phyloP scores from a whole-genome alignment of 441 rosid species.

The Bruguiera hainesii region DNA sequence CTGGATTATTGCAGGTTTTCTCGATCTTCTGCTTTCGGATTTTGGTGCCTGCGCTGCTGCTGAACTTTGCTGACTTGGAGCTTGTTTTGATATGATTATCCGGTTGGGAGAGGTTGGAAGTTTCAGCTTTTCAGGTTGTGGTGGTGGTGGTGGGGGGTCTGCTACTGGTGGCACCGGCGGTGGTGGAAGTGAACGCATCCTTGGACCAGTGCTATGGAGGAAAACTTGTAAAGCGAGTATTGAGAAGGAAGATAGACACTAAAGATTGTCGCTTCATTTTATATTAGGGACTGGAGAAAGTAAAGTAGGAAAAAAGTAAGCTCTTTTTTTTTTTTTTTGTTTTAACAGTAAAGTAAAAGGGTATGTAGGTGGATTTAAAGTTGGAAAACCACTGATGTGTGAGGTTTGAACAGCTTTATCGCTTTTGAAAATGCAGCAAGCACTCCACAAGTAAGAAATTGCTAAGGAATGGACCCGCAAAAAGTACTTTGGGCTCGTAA shows the following conservation, averaged over 20 bases:
- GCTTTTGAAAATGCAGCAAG: not conserved
- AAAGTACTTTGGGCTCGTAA: no score
- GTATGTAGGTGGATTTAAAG: not conserved
- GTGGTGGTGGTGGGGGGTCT: slow-evolving; percentile 25
- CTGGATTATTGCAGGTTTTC: slow-evolving; percentile 29
- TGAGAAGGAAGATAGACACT: slow-evolving; percentile 26
- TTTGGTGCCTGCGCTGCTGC: slow-evolving; percentile 21
- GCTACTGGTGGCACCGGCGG: slow-evolving; percentile 28
- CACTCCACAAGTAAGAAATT: no score
- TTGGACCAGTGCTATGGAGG: slow-evolving; percentile 2
- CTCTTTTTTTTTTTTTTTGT: not conserved
- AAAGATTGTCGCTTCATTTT: not conserved
- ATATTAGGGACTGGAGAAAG: not conserved
- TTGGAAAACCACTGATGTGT: not conserved
- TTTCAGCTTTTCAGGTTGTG: slow-evolving; percentile 22
- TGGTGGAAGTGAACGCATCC: slow-evolving; percentile 33
- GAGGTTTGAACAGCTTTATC: not conserved
- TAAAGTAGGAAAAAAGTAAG: not conserved
- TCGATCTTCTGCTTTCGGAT: slow-evolving; percentile 22
- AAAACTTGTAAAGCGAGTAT: slow-evolving; percentile 17
- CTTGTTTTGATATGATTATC: slow-evolving; percentile 39
- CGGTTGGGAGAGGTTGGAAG: slow-evolving; percentile 33
- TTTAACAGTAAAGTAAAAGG: not conserved
- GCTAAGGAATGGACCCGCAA: no score
- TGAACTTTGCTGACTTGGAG: slow-evolving; percentile 23